These are phyloP conservation scores for Protomyces inouyei DNA, from an alignment of 1,139 yeast genomes.

Conservation along the genomic window DNA sequence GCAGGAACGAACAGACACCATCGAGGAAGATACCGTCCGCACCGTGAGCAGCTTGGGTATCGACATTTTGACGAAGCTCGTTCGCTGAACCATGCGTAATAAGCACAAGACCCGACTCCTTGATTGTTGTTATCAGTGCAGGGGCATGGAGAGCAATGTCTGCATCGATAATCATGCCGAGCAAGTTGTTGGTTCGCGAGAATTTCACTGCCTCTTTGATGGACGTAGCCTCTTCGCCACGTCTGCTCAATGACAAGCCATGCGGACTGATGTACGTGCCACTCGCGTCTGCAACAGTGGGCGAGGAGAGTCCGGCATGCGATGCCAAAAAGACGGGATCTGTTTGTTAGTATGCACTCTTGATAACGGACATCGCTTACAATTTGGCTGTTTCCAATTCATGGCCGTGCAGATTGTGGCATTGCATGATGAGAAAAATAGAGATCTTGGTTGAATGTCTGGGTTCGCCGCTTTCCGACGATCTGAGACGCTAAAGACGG, in stretches of 20 bases:
- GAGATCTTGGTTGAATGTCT: constrained; percentile 27
- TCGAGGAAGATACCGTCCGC: constrained; percentile 18
- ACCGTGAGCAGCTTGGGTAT: constrained; percentile 17
- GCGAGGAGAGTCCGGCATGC: constrained; percentile 10
- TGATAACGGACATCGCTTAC: constrained; percentile 51
- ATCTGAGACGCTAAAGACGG: constrained; percentile 68
- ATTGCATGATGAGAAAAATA: constrained; percentile 79
- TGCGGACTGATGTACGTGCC: constrained; percentile 37
- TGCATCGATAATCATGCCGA: constrained; percentile 56
- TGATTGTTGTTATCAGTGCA: constrained; percentile 64
- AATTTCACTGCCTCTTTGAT: constrained; percentile 63
- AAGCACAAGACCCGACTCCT: constrained; percentile 74
- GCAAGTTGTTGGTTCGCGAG: constrained; percentile 72
- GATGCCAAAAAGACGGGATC: constrained; percentile 25
- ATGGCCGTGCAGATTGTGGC: constrained; percentile 84
- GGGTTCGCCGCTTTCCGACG: neutral
- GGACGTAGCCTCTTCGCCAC: constrained; percentile 49
- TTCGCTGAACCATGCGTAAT: constrained; percentile 51
- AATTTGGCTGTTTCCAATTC: constrained; percentile 98
- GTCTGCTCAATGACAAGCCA: constrained; percentile 37
- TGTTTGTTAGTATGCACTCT: constrained; percentile 30
- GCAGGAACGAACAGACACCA: constrained; percentile 12
- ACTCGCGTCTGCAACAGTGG: constrained; percentile 34
- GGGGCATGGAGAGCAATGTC: constrained; percentile 53
- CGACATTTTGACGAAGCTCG: constrained; percentile 32